Base-by-base conservation (phyloP, 2,329 filamentous ascomycete genomes). In the Rhinocladiella similis region DNA sequence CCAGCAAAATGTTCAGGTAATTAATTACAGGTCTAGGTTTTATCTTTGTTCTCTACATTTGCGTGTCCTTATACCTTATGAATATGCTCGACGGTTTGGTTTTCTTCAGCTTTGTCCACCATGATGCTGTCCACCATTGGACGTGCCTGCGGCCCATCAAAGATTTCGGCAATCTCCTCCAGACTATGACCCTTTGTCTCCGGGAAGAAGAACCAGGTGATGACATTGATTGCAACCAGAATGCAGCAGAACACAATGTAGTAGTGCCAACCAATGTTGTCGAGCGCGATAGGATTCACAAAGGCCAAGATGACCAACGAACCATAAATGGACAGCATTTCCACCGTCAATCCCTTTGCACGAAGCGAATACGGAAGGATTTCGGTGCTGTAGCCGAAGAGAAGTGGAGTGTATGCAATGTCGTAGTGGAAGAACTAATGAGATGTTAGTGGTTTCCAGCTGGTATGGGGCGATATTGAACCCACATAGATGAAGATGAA, bases 301-400 rank as follows among this genome's bases (percentile, higher is more conserved):
- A 68, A 68, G 1, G 63, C 55, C 10, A 65, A 39, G 9, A 67
- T 45, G 33, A 70, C 58, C 3, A 69, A 47, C 1, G 64, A 64
- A 6, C 54, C 52, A 33, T 69, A 66, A 5, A 67, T 63, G 1
- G 63, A 61, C 14, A 69, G 47, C n/a, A 48, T 13, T 14, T 63
- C 61, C 35, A 72, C 62, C 0, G 67, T 69, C 16, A 79, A 68
- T 35, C 77, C 78, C 66, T 77, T 77, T 56, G 75, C 73, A 47
- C 77, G 76, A 50, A 79, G 71, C 51, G 70, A 72, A 68, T 75
- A 80, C 2, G 77, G 77, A 54, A 79, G 65, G 60, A 80, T 79
- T 61, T 80, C 77, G 49, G 74, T 72, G 2, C 73, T 72, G 66
- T 80, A 74, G 3, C 65, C 66, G 5, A 69, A 64, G n/a, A 72